Evolutionary conservation across 2,329 filamentous ascomycete genomes (phyloP).

Genomic region (Microcera coccophila): DNA sequence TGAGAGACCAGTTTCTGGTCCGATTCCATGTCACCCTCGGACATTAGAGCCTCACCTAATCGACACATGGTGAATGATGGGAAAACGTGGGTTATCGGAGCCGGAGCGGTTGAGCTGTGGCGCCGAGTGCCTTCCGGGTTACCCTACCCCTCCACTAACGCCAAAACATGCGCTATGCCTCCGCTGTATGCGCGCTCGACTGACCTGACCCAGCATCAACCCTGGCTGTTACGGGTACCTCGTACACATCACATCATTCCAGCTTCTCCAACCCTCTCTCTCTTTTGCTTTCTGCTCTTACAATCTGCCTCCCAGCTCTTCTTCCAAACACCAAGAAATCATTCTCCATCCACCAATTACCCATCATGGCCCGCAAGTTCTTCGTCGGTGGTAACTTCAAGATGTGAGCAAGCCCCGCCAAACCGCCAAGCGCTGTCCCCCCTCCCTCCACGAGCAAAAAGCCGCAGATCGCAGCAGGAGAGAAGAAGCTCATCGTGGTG

Average conservation of each 20-base stretch:
- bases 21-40: no score
- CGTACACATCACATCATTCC: neutral
- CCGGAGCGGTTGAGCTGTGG: neutral
- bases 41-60: no score
- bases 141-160: neutral
- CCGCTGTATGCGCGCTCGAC: no score
- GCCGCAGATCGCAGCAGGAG: constrained; percentile 22
- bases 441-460: constrained; percentile 23
- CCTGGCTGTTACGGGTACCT: no score
- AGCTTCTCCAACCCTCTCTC: neutral
- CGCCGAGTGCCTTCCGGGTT: neutral
- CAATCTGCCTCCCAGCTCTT: neutral
- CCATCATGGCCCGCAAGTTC: constrained; percentile 89
- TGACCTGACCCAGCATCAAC: neutral
- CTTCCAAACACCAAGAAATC: constrained; percentile 1
- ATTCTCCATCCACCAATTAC: constrained; percentile 22
- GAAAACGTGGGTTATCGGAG: neutral
- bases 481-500: constrained; percentile 11
- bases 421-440: constrained; percentile 15
- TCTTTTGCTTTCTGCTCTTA: neutral
- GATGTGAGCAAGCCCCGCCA: constrained; percentile 62
- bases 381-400: constrained; percentile 99
- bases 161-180: neutral
- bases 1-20: no score
- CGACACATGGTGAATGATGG: no score